A percentile compares a stretch with the other conserved stretches of the same genome.
Conservation (phyloP, 2,329 filamentous ascomycete genomes). For the Albophoma yamanashiensis region DNA sequence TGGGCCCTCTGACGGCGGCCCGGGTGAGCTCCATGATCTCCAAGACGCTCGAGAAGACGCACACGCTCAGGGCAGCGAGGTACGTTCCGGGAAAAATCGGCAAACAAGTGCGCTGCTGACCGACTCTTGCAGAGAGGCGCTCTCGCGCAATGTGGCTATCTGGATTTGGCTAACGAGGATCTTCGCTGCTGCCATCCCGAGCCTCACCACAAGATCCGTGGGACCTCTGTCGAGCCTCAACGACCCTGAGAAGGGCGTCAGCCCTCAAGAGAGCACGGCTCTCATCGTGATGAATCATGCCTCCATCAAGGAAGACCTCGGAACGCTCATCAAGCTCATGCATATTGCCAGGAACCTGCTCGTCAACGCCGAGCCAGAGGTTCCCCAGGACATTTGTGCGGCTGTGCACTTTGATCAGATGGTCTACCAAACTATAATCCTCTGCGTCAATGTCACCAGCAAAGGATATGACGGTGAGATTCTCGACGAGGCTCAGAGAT, state of each 20-base stretch:
- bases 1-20: constrained; percentile 44
- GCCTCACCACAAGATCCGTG: constrained; percentile 48
- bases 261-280: constrained; percentile 50
- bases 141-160: constrained; percentile 52
- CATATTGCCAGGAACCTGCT: constrained; percentile 55
- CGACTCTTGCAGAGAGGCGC: constrained; percentile 35
- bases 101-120: constrained; percentile 5
- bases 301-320: constrained; percentile 49
- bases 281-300: constrained; percentile 53
- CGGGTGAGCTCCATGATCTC: constrained; percentile 47
- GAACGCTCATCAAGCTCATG: constrained; percentile 56
- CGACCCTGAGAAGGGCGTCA: constrained; percentile 44
- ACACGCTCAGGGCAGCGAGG: constrained; percentile 49
- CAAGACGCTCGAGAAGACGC: constrained; percentile 53
- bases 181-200: constrained; percentile 50
- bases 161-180: constrained; percentile 56
- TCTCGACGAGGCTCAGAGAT: constrained; percentile 44
- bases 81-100: constrained; percentile 17
- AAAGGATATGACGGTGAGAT: constrained; percentile 57
- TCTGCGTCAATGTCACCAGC: constrained; percentile 56
- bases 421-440: constrained; percentile 53
- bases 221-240: constrained; percentile 42
- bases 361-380: constrained; percentile 52
- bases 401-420: constrained; percentile 55
- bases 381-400: constrained; percentile 55